Evolutionary conservation across 331 rosid species (phyloP), one percentile per base, ranked within the genome.

Genomic region (Prunus yedoensis): DNA sequence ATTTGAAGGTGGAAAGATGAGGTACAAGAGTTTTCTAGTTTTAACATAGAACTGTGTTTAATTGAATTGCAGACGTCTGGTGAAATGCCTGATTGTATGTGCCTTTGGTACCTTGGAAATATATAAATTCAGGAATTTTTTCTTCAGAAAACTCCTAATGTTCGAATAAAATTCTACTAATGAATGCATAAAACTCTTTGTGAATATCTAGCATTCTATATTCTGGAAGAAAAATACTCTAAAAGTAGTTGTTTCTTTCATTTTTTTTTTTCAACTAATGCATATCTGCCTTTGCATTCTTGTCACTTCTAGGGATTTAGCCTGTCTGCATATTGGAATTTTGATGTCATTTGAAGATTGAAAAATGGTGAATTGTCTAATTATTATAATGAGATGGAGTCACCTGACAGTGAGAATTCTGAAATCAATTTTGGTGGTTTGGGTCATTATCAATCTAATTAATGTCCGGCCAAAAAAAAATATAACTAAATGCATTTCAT

Each of bases 1-100:
- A 35, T 79, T 46, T 63, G 80, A 83, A 80, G 85, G 80, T 80
- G 83, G 81, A 56, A 82, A 15, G 77, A 70, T 63, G 84, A 70
- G 85, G 80, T 90, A 82, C 74, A 76, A 7, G 60, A 70, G 45
- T 73, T 69, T 45, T 25, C 56, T 12, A 8, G 15, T 50, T 74
- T 46, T 70, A 20, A 21, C 69, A 52, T 57, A 18, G 52, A 35
- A 30, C 51, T 77, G 25, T n/a, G 17, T 63, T 49, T 56, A 14
- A 41, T 6, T 53, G 62, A 28, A 50, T 28, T 28, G 35, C 16
- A 16, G 38, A 75, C 3, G 35, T 73, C 57, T 72, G 66, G 21
- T 61, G 66, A 21, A 43, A 35, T 8, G 25, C 38, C 23, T n/a
- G 56, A 58, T 27, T 57, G 30, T 17, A 21, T 51, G 28, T 18